Evolutionary conservation across 495 filamentous ascomycete species (phyloP), one percentile per base, ranked within the genome.

Genomic region (Barbatosphaeria neglecta): DNA sequence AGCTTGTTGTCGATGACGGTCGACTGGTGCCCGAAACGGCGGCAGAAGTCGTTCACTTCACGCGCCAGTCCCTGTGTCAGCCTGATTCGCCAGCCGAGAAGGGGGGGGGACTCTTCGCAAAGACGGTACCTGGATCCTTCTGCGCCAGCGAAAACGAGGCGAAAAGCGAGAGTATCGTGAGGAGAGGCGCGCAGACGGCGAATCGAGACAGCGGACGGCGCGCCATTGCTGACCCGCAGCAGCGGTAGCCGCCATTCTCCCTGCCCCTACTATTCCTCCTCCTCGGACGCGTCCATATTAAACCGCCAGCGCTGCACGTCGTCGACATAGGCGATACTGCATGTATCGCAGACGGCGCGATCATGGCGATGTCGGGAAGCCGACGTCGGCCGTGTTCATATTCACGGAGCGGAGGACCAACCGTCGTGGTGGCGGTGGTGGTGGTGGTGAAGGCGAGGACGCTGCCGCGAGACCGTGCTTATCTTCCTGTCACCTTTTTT

Each of bases 1-100:
- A 78, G 51, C 43, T 60, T 66, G 28, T 61, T 48, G 49, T 76
- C 75, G 19, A 79, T 60, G 1, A 72, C 60, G 5, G 73, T 61
- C 3, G 71, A 69, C 51, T 74, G 70, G 44, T 75, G 72, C 18
- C 68, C 68, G 49, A 69, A 76, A 28, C 73, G 59, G 24, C 73
- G 57, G 47, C 73, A 76, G 33, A 75, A 76, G 47, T 73, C 62
- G 22, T 61, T 65, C 33, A 75, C 43, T 0, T n/a, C n/a, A 70
- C 69, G 45, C 74, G n/a, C 37, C 19, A 9, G 4, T 9, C 24
- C 24, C 4, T 25, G 31, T 44, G 25, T 31, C 13, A 35, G 31
- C 31, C 13, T 25, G 4, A 9, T 9, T 4, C 24, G 24, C 24
- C 24, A 4, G 24, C 4, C 7, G 13, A 35, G 13, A n/a, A n/a